Evolutionary conservation across 495 filamentous ascomycete species (phyloP), one percentile per base, ranked within the genome.

Genomic region (Neurospora sp.): DNA sequence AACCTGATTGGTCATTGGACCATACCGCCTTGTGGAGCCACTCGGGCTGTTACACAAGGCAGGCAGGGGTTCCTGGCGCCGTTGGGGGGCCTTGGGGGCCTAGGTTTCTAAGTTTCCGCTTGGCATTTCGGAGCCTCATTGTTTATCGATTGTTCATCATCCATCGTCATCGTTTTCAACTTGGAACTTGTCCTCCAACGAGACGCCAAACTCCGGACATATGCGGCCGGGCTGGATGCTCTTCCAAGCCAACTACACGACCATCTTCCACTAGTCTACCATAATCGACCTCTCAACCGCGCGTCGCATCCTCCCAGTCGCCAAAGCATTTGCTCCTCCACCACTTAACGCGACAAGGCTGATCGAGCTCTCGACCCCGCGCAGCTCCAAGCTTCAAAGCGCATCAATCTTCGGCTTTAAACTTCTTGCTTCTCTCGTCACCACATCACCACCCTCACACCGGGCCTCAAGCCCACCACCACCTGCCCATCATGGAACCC

Each of bases 401-500:
- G 10, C 48, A 53, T 5, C 45, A 22, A 12, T 5, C n/a, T 10
- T 53, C n/a, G 44, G 22, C 44, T 22, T 20, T 0, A 9, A 48
- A 3, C 45, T 22, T 4, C 35, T 27, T 27, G 27, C 53, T 2
- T 61, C 53, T 61, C 9, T 35, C 20, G 27, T n/a, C 1, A 61
- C 53, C 14, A 17, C 27, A 61, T 31, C 53, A 61, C 27, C 53
- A 31, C 53, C 53, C 22, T 61, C 53, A 61, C 53, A 14, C 69
- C 20, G 71, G 59, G 44, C 41, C 40, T 38, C 40, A 41, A 20
- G 31, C 68, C 10, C 16, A 65, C 45, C 68, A 17, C 12, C 41
- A n/a, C 69, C 22, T n/a, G 9, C 14, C 65, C 70, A 44, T 70
- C 74, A 88, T 92, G 79, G 92, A 94, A 81, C 91, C 91, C 70